Evolutionary conservation across 2,329 filamentous ascomycete species (phyloP).

Genomic region (Alternaria solani): DNA sequence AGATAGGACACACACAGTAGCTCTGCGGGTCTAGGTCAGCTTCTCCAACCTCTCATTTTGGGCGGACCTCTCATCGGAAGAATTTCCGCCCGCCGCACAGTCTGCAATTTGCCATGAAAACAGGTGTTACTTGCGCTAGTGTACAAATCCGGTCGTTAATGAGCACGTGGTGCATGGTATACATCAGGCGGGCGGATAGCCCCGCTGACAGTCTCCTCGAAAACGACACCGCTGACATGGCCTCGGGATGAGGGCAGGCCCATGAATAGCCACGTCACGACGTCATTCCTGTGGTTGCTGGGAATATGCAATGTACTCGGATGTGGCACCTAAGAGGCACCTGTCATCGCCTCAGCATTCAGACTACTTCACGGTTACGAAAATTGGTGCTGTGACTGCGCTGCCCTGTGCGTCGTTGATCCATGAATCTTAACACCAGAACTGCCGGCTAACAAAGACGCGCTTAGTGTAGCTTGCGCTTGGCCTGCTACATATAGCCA

Average conservation of each 20-base stretch:
- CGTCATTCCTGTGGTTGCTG: constrained; percentile 2
- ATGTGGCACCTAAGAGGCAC: not conserved
- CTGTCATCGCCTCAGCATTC: not conserved
- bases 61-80: not conserved
- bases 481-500: constrained; percentile 2
- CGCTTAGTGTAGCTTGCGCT: constrained; percentile 1
- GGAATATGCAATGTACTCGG: not conserved
- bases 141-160: constrained; percentile 2
- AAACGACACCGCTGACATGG: constrained; percentile 20
- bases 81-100: not conserved
- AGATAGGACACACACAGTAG: not conserved
- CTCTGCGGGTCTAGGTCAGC: not conserved
- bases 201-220: constrained; percentile 17
- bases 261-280: constrained; percentile 1
- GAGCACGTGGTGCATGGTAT: constrained; percentile 14
- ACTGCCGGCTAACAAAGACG: not conserved
- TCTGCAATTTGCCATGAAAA: constrained; percentile 2
- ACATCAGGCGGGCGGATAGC: constrained; percentile 17
- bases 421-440: not conserved
- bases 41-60: not conserved
- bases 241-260: constrained; percentile 10
- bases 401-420: constrained; percentile 4
- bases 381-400: not conserved
- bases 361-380: not conserved
- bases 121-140: constrained; percentile 2